Evolutionary conservation across 2,329 filamentous ascomycete species (phyloP), one percentile per base, ranked within the genome.

Genomic region (Diaporthe vexans): DNA sequence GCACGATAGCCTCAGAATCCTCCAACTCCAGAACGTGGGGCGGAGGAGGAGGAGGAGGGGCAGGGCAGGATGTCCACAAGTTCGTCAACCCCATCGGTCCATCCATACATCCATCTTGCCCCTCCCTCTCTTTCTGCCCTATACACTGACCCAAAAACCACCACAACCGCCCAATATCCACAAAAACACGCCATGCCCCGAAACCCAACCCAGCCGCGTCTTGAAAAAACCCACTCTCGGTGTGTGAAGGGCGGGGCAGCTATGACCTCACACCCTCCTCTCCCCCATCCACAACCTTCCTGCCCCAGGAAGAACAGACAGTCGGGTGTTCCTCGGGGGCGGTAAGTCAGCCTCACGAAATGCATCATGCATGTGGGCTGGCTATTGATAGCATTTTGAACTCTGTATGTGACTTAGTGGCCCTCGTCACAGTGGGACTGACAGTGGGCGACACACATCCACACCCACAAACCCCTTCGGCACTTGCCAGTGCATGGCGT

Each of bases 141-240:
- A 67, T 21, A 51, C 46, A n/a, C 48, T 43, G 19, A 19, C 40
- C 40, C 11, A 6, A 52, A 52, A 24, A 67, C 24, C 24, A 46
- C 8, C 43, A 37, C 13, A 37, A 21, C 46, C 15, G n/a, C 43
- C 26, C 29, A n/a, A 61, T 43, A 43, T 5, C 58, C 58, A 46
- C 43, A 52, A 40, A 26, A 37, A 33, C 63, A 67, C 33, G 63
- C 63, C 63, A 35, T 8, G 63, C 9, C 21, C 24, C 29, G 63
- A 52, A 52, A 67, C 46, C 63, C 63, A 67, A 67, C 63, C 63
- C 46, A 67, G 63, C 63, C 46, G 63, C 63, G n/a, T 48, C 26
- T 19, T 19, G 29, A 40, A 46, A 67, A 52, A 67, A 67, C 46
- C 63, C 63, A 67, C 63, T 61, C 48, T 52, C 46, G 63, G 46